These are phyloP conservation scores for Chenopodium album DNA, from an alignment of 148 eudicot genomes.

Conservation along the genomic window DNA sequence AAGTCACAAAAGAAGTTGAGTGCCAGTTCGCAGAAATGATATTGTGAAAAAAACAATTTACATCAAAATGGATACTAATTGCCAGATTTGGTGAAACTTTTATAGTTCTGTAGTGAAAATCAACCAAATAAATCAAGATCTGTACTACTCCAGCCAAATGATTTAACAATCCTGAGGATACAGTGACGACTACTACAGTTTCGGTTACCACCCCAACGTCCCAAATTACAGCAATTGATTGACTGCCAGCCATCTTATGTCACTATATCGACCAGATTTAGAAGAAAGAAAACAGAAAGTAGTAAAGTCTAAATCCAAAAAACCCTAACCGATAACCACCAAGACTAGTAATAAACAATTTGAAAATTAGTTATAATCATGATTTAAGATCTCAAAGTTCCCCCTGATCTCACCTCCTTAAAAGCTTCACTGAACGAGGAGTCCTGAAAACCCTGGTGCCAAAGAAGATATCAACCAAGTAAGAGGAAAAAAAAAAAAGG, in stretches of 20 bases:
- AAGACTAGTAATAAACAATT: background rate
- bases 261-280: no score
- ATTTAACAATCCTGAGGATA: no score
- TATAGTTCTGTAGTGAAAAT: background rate
- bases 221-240: no score
- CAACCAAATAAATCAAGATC: background rate
- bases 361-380: no score
- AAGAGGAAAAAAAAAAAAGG: background rate
- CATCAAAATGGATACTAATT: background rate
- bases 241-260: no score
- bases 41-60: background rate
- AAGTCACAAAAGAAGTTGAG: constrained; percentile 10
- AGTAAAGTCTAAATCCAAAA: background rate
- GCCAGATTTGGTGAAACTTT: background rate
- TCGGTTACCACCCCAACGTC: no score
- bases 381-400: no score
- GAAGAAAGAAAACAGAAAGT: no score
- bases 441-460: constrained; percentile 64
- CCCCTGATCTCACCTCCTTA: constrained; percentile 65
- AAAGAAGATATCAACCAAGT: constrained; percentile 17
- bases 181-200: no score
- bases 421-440: constrained; percentile 68
- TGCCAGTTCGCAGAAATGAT: background rate
- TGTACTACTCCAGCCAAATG: no score
- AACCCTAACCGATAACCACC: background rate